Base-by-base conservation (phyloP, 192 early-diverging fungal species). In the Coemansia sp. region DNA sequence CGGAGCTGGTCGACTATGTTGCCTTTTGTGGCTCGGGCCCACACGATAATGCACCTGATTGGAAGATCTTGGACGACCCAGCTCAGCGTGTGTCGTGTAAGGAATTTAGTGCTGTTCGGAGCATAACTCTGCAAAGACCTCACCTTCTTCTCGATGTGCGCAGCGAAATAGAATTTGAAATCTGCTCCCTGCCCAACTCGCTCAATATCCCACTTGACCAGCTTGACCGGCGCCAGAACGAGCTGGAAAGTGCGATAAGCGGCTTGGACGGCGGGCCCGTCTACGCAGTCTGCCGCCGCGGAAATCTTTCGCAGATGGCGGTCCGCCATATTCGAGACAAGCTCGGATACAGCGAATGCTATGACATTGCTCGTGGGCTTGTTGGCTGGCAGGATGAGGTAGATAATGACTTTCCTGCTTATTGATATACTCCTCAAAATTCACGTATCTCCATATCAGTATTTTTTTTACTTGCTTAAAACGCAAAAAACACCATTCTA, bases 131-230 rank as follows among this genome's bases (percentile, higher is more conserved):
- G 22, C 21, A 22, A 6, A 33, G 29, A 6, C 64, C 51, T 63
- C 91, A 94, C 70, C 32, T 97, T 17, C 71, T 99, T 31, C 71
- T 99, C 42, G 97, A 99, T 76, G 94, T 96, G 3, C 90, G 97
- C 62, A 90, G 91, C n/a, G 80, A 74, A 39, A 83, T 91, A 6
- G 90, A 96, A 70, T 96, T 87, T 78, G 85, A 89, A 24, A 96
- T 97, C 52, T 94, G 93, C 62, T 64, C 75, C 5, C 74, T 99
- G 27, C 88, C 89, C 4, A 72, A 84, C 30, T 86, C 92, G 0
- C 31, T 91, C 0, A 89, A 90, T 79, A 86, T 88, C 31, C 85
- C 88, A 1, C 72, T 77, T 30, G 67, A 66, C 51, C 64, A 75
- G 59, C 71, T 82, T 42, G 74, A 63, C 24, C 10, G 50, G 52